phyloP scores from a whole-genome alignment of 2,329 filamentous ascomycete species.

The Cladosporium sp. region DNA sequence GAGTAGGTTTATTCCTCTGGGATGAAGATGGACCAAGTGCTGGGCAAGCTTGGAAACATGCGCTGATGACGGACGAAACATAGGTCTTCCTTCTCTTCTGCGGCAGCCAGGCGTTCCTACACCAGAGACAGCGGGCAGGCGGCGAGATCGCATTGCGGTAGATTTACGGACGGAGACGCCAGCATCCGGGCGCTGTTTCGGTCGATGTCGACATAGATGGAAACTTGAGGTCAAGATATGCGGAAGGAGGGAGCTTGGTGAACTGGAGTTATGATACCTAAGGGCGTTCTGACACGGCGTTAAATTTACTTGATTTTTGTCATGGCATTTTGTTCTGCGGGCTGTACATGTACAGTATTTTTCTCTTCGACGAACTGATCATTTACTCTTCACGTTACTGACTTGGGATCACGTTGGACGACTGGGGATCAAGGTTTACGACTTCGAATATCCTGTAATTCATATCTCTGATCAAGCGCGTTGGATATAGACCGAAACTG shows the following conservation, averaged over 20 bases:
- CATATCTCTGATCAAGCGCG: too few relatives aligned
- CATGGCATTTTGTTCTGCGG: not conserved
- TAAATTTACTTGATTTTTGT: not conserved
- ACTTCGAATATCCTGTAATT: too few relatives aligned
- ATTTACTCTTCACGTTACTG: too few relatives aligned
- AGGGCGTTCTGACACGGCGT: not conserved
- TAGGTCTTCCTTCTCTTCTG: conserved; percentile 90
- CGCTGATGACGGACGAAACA: not conserved
- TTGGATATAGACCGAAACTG: too few relatives aligned
- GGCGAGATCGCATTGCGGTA: conserved; percentile 74
- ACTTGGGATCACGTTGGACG: too few relatives aligned
- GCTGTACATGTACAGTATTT: not conserved
- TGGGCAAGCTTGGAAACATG: not conserved
- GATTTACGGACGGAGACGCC: conserved; percentile 9
- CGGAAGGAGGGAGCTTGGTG: not conserved
- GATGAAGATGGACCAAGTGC: not conserved
- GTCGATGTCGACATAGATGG: not conserved
- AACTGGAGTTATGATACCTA: not conserved
- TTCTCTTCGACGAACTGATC: not conserved
- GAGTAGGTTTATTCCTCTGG: conserved; percentile 55
- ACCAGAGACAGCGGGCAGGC: conserved; percentile 74
- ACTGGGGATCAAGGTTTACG: too few relatives aligned
- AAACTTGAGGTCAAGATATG: not conserved
- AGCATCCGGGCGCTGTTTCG: not conserved
- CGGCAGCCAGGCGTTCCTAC: conserved; percentile 79